A percentile compares a stretch with the other conserved stretches of the same genome.
These are phyloP conservation scores for Candida sanyaensis DNA, from an alignment of 1,139 yeast genomes.

Conservation along the genomic window DNA sequence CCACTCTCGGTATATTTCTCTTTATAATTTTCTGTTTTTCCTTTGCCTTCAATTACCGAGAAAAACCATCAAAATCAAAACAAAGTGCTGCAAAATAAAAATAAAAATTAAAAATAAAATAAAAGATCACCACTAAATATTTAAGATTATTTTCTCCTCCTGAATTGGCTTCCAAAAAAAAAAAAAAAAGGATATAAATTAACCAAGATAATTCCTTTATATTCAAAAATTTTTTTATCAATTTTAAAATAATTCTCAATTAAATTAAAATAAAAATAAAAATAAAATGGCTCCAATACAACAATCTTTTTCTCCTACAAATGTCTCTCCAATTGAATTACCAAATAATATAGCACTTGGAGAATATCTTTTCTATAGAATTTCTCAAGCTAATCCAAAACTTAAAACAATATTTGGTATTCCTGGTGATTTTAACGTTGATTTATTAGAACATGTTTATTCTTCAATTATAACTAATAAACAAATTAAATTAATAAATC, in stretches of 20 bases:
- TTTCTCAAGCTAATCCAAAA: conserved; percentile 38
- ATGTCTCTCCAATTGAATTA: background rate
- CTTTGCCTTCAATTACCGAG: background rate
- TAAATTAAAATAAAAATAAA: background rate
- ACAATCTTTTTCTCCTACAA: conserved; percentile 1
- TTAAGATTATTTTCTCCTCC: no score
- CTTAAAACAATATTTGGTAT: conserved; percentile 39
- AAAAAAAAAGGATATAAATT: no score
- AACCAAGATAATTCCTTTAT: no score
- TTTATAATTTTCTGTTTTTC: background rate
- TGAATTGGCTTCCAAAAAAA: no score
- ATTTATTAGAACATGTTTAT: conserved; percentile 38
- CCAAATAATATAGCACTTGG: conserved; percentile 32
- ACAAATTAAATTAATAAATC: conserved; percentile 28
- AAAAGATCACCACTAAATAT: no score
- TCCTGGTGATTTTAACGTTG: conserved; percentile 46
- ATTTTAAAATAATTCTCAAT: background rate
- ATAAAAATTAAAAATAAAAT: no score
- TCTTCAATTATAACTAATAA: conserved; percentile 23
- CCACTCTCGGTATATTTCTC: no score
- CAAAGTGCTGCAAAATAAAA: no score
- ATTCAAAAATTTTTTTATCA: no score
- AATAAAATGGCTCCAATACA: conserved; percentile 5
- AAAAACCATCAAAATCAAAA: no score
- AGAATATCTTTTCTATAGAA: conserved; percentile 39